Conservation (phyloP, 1,284 basidiomycete species). For the Ganoderma sinense region DNA sequence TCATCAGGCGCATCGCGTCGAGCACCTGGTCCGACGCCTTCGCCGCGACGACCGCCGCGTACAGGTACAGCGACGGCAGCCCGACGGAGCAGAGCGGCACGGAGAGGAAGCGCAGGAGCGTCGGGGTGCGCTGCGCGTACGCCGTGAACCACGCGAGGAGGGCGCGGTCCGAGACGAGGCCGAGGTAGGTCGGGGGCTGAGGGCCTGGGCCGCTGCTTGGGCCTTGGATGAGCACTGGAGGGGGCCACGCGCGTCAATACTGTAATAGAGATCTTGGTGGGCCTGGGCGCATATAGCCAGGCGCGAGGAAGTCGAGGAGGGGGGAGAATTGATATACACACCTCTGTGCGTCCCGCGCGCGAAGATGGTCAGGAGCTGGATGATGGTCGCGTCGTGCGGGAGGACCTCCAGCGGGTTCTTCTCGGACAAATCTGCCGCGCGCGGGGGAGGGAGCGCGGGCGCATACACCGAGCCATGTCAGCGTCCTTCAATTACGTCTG, state of each 20-base stretch:
- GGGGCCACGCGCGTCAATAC: too few relatives aligned
- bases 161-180: conserved; percentile 74
- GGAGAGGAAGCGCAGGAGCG: conserved; percentile 60
- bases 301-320: not conserved
- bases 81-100: conserved; percentile 63
- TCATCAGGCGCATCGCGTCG: conserved; percentile 83
- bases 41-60: conserved; percentile 64
- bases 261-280: too few relatives aligned
- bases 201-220: conserved; percentile 38
- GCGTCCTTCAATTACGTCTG: not conserved
- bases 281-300: not conserved
- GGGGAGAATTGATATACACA: conserved; percentile 34
- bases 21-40: conserved; percentile 65
- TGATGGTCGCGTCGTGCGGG: conserved; percentile 65
- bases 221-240: conserved; percentile 57
- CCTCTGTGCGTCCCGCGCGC: conserved; percentile 76
- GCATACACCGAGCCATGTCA: not conserved
- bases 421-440: conserved; percentile 71
- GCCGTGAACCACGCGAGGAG: conserved; percentile 69
- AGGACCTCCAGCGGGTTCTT: conserved; percentile 78
- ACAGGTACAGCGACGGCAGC: conserved; percentile 71
- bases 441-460: not conserved
- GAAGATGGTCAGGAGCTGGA: conserved; percentile 71
- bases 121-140: conserved; percentile 53
- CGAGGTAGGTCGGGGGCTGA: conserved; percentile 49